These are phyloP conservation scores for Flaveria floridana DNA, from an alignment of 140 eudicot genomes.

Conservation along the genomic window DNA sequence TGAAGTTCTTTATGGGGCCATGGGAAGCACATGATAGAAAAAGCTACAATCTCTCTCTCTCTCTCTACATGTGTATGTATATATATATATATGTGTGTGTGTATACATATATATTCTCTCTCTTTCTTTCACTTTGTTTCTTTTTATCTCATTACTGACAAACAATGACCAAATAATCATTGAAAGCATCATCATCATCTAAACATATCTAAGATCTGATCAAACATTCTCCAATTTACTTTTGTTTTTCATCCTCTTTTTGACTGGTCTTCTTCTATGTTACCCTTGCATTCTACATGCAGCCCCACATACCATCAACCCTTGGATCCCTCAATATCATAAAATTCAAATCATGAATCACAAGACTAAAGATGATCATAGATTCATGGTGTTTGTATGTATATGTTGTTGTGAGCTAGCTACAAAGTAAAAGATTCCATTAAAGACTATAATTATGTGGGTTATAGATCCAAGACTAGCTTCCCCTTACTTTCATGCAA, in stretches of 20 bases:
- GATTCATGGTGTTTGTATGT: constrained; percentile 43
- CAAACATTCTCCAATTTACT: constrained; percentile 52
- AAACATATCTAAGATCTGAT: constrained; percentile 54
- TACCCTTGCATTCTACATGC: constrained; percentile 35
- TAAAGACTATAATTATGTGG: constrained; percentile 34
- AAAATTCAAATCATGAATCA: constrained; percentile 39
- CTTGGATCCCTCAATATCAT: constrained; percentile 58
- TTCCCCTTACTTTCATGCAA: constrained; percentile 77
- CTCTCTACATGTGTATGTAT: background rate
- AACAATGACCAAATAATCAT: constrained; percentile 63
- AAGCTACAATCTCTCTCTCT: background rate
- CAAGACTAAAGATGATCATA: constrained; percentile 22
- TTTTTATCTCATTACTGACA: constrained; percentile 41
- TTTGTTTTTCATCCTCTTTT: constrained; percentile 49
- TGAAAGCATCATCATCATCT: constrained; percentile 58
- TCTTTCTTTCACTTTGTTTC: constrained; percentile 34
- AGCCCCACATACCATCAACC: constrained; percentile 35
- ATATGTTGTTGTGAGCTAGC: constrained; percentile 35
- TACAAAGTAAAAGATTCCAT: constrained; percentile 42
- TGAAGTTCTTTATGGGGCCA: constrained; percentile 29
- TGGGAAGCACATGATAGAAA: constrained; percentile 41
- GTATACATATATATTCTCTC: constrained; percentile 10
- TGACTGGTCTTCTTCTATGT: constrained; percentile 43
- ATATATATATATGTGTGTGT: background rate
- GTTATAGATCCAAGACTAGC: constrained; percentile 67